Conservation (phyloP, 345 rosid species). For the Cardamine resedifolia region DNA sequence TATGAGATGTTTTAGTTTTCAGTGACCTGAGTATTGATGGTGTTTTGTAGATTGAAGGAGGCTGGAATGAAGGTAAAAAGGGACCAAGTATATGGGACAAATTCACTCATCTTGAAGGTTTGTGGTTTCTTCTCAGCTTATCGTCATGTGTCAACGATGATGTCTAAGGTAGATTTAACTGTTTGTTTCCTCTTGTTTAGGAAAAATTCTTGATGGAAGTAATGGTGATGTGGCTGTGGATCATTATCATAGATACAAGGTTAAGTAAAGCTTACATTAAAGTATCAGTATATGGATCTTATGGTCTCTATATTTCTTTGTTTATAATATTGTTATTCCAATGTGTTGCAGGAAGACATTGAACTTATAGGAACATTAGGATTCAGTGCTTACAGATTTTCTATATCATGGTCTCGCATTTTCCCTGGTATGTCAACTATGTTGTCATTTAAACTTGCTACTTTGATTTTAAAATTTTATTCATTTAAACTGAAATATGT, state of each 20-base stretch:
- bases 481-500: background rate
- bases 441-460: background rate
- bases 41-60: conserved; percentile 83
- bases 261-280: conserved; percentile 26
- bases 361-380: conserved; percentile 69
- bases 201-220: conserved; percentile 69
- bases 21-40: background rate
- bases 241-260: conserved; percentile 82
- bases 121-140: background rate
- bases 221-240: conserved; percentile 75
- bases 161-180: background rate
- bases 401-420: conserved; percentile 93
- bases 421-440: conserved; percentile 59
- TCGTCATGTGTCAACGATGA: background rate
- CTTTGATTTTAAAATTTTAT: background rate
- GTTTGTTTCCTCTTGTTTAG: conserved; percentile 37
- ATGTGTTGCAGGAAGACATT: conserved; percentile 68
- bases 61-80: conserved; percentile 63
- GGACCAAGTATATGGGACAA: conserved; percentile 90
- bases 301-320: conserved; percentile 7
- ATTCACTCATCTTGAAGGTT: conserved; percentile 68
- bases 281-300: background rate
- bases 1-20: background rate
- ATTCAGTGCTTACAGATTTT: conserved; percentile 83
- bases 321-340: conserved; percentile 20